Evolutionary conservation across 108 stramenopile species (phyloP).

Genomic region (Pseudonitzschia pungens): DNA sequence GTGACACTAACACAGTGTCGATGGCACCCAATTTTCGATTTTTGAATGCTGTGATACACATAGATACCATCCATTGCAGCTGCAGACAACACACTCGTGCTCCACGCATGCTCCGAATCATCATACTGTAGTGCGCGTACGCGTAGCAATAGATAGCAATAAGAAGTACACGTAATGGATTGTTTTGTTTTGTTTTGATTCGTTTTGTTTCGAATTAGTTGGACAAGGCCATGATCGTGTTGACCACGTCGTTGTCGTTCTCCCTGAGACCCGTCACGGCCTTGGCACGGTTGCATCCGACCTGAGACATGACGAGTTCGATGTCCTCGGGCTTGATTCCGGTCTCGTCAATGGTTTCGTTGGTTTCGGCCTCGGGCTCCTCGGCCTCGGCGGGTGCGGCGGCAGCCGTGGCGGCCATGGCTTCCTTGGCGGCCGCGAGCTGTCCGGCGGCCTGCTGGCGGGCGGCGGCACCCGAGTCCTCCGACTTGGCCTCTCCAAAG

Average conservation of each 20-base stretch:
- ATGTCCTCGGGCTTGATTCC: slow-evolving; percentile 97
- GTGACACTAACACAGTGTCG: too few species aligned
- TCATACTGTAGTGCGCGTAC: too few species aligned
- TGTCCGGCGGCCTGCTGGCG: slow-evolving; percentile 86
- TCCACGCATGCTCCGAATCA: too few species aligned
- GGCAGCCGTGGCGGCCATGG: slow-evolving; percentile 41
- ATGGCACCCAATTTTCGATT: too few species aligned
- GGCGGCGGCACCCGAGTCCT: slow-evolving; percentile 84
- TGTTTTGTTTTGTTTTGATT: background rate
- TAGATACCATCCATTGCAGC: too few species aligned
- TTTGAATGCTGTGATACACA: too few species aligned
- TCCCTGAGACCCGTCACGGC: slow-evolving; percentile 95
- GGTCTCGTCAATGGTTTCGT: slow-evolving; percentile 90
- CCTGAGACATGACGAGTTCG: slow-evolving; percentile 95
- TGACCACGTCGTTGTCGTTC: slow-evolving; percentile 95
- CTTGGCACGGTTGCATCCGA: slow-evolving; percentile 76
- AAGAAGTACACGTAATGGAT: background rate
- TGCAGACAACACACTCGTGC: too few species aligned
- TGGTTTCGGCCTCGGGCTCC: slow-evolving; percentile 42
- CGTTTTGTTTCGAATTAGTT: slow-evolving; percentile 46
- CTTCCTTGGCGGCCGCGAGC: slow-evolving; percentile 66
- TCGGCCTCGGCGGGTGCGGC: slow-evolving; percentile 38
- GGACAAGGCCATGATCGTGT: slow-evolving; percentile 97
- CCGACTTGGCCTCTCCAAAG: slow-evolving; percentile 99
- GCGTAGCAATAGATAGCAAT: too few species aligned